Percentiles rank a stretch among this genome's conserved stretches.
Conservation (phyloP, 371 early-diverging fungal genomes). For the Nematocida major region DNA sequence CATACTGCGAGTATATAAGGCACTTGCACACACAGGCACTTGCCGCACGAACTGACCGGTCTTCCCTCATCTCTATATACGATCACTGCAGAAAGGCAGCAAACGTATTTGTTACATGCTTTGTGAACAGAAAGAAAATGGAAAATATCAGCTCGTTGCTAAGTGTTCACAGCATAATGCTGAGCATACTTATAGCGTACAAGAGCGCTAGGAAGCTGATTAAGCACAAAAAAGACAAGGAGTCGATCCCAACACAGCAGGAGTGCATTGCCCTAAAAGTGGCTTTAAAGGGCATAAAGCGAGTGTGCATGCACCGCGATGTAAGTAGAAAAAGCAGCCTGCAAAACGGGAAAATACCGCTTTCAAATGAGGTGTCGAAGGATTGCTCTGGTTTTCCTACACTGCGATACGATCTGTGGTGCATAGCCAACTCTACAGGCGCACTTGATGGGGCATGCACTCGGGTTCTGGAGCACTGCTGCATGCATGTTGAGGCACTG, state of each 20-base stretch:
- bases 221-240: not conserved
- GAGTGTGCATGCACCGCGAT: not conserved
- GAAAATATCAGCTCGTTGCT: not conserved
- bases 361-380: not conserved
- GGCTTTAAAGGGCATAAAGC: not conserved
- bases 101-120: not conserved
- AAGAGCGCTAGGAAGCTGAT: not conserved
- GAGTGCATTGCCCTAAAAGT: not conserved
- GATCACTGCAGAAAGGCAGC: not conserved
- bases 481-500: not conserved
- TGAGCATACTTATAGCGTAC: not conserved
- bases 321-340: not conserved
- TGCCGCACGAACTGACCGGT: not conserved
- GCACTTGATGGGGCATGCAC: not conserved
- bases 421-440: not conserved
- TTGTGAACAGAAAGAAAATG: not conserved
- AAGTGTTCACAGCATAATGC: not conserved
- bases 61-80: not conserved
- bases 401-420: slow-evolving; percentile 46
- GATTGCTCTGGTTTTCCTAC: not conserved
- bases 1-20: not conserved
- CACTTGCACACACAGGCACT: not conserved
- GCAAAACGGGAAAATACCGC: not conserved
- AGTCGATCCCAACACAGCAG: not conserved
- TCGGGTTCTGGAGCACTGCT: not conserved